Evolutionary conservation across 441 rosid species (phyloP).

Genomic region (Syzygium syzygioides): DNA sequence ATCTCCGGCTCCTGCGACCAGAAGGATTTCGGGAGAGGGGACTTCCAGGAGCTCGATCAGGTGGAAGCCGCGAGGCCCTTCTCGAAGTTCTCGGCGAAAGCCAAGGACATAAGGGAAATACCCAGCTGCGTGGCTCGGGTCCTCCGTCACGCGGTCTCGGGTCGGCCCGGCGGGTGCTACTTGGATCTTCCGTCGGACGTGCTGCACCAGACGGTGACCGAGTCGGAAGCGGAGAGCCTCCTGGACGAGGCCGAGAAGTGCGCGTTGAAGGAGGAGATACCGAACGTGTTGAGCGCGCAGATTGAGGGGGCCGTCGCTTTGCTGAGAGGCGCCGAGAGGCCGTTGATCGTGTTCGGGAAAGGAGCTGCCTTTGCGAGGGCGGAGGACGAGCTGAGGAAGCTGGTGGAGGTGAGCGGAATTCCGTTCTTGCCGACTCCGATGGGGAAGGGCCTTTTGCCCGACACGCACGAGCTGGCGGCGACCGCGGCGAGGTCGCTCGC

Average conservation of each 20-base stretch:
- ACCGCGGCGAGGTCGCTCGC: constrained; percentile 93
- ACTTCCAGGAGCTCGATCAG: constrained; percentile 94
- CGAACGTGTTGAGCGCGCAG: constrained; percentile 27
- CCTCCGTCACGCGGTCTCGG: constrained; percentile 48
- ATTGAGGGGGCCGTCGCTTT: constrained; percentile 53
- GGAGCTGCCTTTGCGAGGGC: constrained; percentile 86
- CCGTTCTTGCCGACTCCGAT: constrained; percentile 92
- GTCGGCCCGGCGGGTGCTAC: constrained; percentile 90
- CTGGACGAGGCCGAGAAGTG: constrained; percentile 24
- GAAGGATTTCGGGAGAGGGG: constrained; percentile 68
- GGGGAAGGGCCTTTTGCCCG: constrained; percentile 95
- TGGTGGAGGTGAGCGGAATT: constrained; percentile 68
- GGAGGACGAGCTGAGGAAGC: constrained; percentile 59
- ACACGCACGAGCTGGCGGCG: constrained; percentile 75
- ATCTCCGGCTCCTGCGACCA: constrained; percentile 93
- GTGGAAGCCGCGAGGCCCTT: constrained; percentile 71
- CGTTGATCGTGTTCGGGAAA: constrained; percentile 82
- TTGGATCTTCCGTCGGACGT: constrained; percentile 87
- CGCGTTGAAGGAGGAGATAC: constrained; percentile 4
- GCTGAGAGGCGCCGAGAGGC: constrained; percentile 71
- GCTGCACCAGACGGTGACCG: constrained; percentile 60
- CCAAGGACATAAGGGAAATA: constrained; percentile 51
- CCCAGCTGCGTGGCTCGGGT: constrained; percentile 71
- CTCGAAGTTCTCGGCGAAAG: constrained; percentile 60
- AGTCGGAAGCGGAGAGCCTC: constrained; percentile 56